Percentiles rank a stretch among this genome's conserved stretches.
phyloP scores from a whole-genome alignment of 140 eudicot species.

The Bidens hawaiensis region DNA sequence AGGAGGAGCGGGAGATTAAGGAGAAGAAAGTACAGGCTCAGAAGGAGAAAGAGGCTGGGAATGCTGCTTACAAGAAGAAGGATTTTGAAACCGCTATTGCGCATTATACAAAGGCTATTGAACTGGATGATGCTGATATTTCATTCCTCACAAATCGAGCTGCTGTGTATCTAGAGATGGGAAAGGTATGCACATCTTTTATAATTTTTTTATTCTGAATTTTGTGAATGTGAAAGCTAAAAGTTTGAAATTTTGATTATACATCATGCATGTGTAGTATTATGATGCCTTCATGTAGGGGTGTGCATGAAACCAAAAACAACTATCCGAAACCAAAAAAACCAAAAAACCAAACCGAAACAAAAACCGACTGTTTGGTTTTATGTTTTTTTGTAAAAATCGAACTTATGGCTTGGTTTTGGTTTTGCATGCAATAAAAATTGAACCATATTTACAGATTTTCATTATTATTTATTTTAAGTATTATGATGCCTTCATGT shows the following conservation, averaged over 20 bases:
- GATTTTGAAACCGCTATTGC: slow-evolving; percentile 75
- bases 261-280: not conserved
- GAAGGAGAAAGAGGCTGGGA: slow-evolving; percentile 89
- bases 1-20: slow-evolving; percentile 57
- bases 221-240: not conserved
- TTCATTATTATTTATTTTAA: no score
- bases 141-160: slow-evolving; percentile 87
- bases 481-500: no score
- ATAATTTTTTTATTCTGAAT: not conserved
- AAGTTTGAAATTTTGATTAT: not conserved
- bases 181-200: slow-evolving; percentile 52
- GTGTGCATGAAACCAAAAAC: no score
- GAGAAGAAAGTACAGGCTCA: slow-evolving; percentile 66
- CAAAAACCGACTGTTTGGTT: no score
- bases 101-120: slow-evolving; percentile 62
- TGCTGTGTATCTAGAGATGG: slow-evolving; percentile 95
- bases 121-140: slow-evolving; percentile 77
- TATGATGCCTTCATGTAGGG: no score
- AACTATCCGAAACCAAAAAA: no score
- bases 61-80: slow-evolving; percentile 94
- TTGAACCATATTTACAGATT: no score
- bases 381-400: no score
- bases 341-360: no score
- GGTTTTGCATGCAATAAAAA: no score
- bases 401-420: no score